Evolutionary conservation across 306 rosid genomes (phyloP), one percentile per base, ranked within the genome.

Genomic region (Begonia loranthoides): DNA sequence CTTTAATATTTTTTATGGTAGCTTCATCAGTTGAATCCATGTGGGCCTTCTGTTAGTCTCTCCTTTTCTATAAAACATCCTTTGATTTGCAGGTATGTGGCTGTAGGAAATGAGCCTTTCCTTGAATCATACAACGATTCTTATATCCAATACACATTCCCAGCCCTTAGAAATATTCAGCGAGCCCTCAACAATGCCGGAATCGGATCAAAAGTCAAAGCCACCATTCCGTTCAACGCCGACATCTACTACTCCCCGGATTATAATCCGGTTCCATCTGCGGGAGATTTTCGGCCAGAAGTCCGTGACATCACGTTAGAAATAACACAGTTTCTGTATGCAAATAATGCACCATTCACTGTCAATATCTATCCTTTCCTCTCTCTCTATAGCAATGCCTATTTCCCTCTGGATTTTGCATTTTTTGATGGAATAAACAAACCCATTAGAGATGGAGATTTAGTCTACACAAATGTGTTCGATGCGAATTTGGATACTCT

Each of bases 71-170:
- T 55, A 53, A 64, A 64, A 19, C 36, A 9, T 55, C 51, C 38
- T 6, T 13, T 73, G 69, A 9, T 9, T 69, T 59, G 63, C 71
- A 90, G 97, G 87, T 90, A 76, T 59, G 79, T 85, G 47, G 95
- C 97, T 2, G 95, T 90, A 51, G 97, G 95, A 11, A 90, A 90
- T 64, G 97, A 90, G 48, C 97, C 97, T 6, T 90, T 86, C 55
- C 95, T 90, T 15, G 64, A 72, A 71, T 71, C 92, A 40, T 86
- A 90, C 55, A 90, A 82, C 60, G 95, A 87, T 33, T 41, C 71
- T 54, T 90, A 78, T 71, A 49, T 80, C 44, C 71, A 43, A 9
- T 58, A 64, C 34, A 78, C 94, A 22, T 65, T 86, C 17, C 97
- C 94, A 12, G 95, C 97, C 52, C 76, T 90, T 12, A 82, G 59